A percentile compares a stretch with the other conserved stretches of the same genome.
These are phyloP conservation scores for Fragaria nilgerrensis DNA, from an alignment of 306 rosid genomes.

Conservation along the genomic window DNA sequence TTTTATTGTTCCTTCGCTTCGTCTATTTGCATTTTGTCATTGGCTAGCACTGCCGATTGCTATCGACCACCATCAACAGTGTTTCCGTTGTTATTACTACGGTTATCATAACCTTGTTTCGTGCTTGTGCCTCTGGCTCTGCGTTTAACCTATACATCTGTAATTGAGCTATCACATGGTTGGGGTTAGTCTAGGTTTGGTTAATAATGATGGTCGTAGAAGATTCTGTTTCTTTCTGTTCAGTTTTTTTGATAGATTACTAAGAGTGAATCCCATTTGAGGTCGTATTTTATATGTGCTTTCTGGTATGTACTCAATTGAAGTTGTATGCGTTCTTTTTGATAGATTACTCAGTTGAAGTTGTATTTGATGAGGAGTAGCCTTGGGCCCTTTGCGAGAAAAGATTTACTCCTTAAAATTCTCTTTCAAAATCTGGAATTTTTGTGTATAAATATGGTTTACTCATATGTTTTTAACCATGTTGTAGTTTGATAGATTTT, in stretches of 20 bases:
- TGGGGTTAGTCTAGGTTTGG: no score
- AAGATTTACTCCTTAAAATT: no score
- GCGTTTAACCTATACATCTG: no score
- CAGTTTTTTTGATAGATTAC: background rate
- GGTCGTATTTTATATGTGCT: no score
- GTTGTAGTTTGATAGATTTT: background rate
- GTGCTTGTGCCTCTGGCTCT: no score
- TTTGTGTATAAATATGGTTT: background rate
- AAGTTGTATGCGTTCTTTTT: background rate
- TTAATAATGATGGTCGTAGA: background rate
- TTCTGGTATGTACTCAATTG: background rate
- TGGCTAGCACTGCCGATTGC: background rate
- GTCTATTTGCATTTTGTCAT: background rate
- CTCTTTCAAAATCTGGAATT: background rate
- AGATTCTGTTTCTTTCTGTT: background rate
- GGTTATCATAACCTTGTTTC: no score
- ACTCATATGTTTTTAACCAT: background rate
- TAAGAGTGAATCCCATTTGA: background rate
- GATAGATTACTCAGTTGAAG: background rate
- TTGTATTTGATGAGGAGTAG: no score
- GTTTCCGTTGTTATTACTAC: no score
- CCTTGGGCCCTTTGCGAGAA: no score
- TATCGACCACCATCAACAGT: background rate
- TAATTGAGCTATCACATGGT: no score
- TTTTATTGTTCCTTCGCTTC: no score